Base-by-base conservation (phyloP, 768 basidiomycete genomes). In the Hericium erinaceus region DNA sequence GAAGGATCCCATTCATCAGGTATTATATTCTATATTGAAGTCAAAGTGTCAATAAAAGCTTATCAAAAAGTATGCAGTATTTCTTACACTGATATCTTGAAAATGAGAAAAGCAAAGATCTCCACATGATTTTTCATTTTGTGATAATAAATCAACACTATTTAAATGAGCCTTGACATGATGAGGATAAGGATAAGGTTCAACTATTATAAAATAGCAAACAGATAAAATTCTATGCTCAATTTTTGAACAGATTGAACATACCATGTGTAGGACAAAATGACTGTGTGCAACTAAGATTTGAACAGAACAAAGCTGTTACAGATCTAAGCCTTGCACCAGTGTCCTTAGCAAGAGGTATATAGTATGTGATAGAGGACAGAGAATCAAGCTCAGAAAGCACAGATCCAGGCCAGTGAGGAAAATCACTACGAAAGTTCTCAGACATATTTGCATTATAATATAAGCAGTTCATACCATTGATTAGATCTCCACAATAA, bases 1-100 rank as follows among this genome's bases (percentile, higher is more conserved):
- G 64, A 51, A 18, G 63, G 59, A 8, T 61, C 66, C 79, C 82
- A 48, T 18, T 48, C n/a, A 28, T 9, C 11, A 3, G 13, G 8
- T 11, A 56, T 50, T 15, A 22, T 22, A 12, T 48, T 20, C 22
- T 22, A n/a, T 22, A 20, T 38, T 20, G 44, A 15, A 52, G 15
- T 15, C 6, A 48, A 24, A 48, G 22, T 41, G 33, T 15, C 13
- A 46, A 20, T n/a, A 46, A 7, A 15, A 46, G 44, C 9, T 4
- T 9, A 46, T 18, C 44, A 46, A n/a, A 46, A 9, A 18, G n/a
- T 26, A 20, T 46, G 7, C 15, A 46, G 16, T 33, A 33, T 33
- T 33, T 33, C 33, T 33, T 33, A 33, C 44, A n/a, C 44, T 46
- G 8, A n/a, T 24, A 28, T 54, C 15, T 70, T 68, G 13, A 11